Evolutionary conservation across 2,329 filamentous ascomycete genomes (phyloP).

Genomic region (Sporothrix brunneoviolacea): DNA sequence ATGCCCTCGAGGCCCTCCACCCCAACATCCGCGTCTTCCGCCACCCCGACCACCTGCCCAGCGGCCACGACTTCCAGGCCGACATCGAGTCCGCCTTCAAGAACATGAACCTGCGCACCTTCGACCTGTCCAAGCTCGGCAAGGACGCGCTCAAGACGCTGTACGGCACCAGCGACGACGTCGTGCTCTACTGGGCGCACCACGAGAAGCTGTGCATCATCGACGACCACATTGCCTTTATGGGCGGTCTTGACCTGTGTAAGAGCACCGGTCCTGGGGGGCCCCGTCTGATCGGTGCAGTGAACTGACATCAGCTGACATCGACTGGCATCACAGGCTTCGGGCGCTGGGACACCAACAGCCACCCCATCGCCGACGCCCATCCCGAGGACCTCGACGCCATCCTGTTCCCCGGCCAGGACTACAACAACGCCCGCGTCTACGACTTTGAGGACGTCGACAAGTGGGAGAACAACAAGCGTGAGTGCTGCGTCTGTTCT

Average conservation of each 20-base stretch:
- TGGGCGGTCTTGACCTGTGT: conserved; percentile 85
- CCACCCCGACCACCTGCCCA: conserved; percentile 81
- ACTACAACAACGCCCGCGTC: conserved; percentile 84
- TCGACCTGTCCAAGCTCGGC: conserved; percentile 59
- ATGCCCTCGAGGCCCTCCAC: conserved; percentile 67
- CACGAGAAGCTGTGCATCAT: conserved; percentile 86
- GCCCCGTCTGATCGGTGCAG: too few species aligned
- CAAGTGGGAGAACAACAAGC: conserved; percentile 78
- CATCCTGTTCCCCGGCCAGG: conserved; percentile 81
- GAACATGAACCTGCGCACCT: conserved; percentile 38
- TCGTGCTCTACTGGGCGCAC: conserved; percentile 86
- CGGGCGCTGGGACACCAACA: conserved; percentile 81
- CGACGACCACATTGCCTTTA: conserved; percentile 74
- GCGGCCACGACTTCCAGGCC: conserved; percentile 58
- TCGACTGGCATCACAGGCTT: conserved; percentile 44
- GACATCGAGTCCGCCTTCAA: conserved; percentile 59
- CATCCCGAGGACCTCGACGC: conserved; percentile 70
- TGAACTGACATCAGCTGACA: too few species aligned
- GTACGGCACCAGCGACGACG: conserved; percentile 74
- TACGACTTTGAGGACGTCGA: conserved; percentile 73
- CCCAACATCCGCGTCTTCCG: conserved; percentile 83
- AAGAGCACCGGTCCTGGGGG: conserved; percentile 19
- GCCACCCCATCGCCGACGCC: conserved; percentile 76
- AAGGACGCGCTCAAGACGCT: conserved; percentile 67
- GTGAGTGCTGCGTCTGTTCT: conserved; percentile 29